Conservation (phyloP, 371 early-diverging fungal species). For the Lichtheimia corymbifera region DNA sequence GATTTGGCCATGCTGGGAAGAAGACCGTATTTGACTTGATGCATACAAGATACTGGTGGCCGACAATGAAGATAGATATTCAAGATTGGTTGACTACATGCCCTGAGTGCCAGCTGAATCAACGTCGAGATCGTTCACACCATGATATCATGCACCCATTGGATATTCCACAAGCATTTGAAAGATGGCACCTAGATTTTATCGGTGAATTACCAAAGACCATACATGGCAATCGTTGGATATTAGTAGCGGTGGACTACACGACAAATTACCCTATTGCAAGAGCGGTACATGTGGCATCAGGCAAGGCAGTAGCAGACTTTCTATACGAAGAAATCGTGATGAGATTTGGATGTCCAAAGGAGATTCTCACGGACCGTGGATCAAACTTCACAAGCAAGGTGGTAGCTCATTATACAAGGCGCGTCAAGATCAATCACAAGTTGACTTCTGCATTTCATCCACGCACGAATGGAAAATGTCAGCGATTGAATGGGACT, state of each 20-base stretch:
- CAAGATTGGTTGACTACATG: constrained; percentile 15
- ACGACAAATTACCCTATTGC: constrained; percentile 42
- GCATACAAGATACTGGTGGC: constrained; percentile 29
- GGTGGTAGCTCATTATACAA: not conserved
- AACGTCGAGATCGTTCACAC: not conserved
- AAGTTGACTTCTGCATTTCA: constrained; percentile 20
- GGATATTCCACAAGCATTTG: constrained; percentile 6
- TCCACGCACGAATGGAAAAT: too few species aligned
- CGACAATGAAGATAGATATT: constrained; percentile 14
- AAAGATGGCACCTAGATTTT: constrained; percentile 30
- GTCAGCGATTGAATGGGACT: too few species aligned
- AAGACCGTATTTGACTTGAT: constrained; percentile 17
- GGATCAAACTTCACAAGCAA: constrained; percentile 23
- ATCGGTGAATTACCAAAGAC: constrained; percentile 24
- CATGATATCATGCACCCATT: constrained; percentile 16
- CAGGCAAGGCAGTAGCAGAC: constrained; percentile 15
- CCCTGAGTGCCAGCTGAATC: constrained; percentile 24
- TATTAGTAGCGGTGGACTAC: constrained; percentile 38
- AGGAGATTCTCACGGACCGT: constrained; percentile 25
- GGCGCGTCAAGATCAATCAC: constrained; percentile 8
- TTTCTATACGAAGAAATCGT: constrained; percentile 33
- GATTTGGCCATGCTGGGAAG: constrained; percentile 19
- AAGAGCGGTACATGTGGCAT: constrained; percentile 30
- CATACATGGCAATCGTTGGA: constrained; percentile 18
- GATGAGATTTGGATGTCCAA: constrained; percentile 29